phyloP scores from a whole-genome alignment of 2,329 filamentous ascomycete genomes.

The Fusarium sp. region DNA sequence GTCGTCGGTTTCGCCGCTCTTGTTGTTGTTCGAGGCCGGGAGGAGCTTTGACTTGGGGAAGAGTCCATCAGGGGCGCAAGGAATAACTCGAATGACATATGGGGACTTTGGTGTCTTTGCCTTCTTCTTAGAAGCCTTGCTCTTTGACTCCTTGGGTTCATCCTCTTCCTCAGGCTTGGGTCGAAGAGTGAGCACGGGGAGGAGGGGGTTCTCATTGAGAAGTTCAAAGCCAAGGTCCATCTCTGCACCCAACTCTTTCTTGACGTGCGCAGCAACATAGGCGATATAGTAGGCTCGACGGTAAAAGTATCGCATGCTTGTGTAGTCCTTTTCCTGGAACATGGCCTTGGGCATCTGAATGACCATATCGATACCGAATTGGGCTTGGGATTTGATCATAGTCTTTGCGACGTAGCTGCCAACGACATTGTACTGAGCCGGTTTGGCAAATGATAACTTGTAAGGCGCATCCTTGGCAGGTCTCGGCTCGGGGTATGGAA shows the following conservation, averaged over 20 bases:
- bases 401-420: slow-evolving; percentile 87
- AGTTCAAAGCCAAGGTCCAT: slow-evolving; percentile 73
- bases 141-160: slow-evolving; percentile 25
- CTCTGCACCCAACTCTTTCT: slow-evolving; percentile 64
- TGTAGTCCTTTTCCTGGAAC: slow-evolving; percentile 95
- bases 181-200: slow-evolving; percentile 72
- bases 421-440: slow-evolving; percentile 84
- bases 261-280: slow-evolving; percentile 79
- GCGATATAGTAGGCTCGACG: slow-evolving; percentile 93
- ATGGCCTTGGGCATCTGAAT: slow-evolving; percentile 84
- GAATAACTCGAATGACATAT: slow-evolving; percentile 80
- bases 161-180: slow-evolving; percentile 46
- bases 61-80: slow-evolving; percentile 74
- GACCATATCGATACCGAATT: slow-evolving; percentile 80
- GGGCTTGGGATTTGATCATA: slow-evolving; percentile 72
- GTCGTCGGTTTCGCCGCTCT: slow-evolving; percentile 62
- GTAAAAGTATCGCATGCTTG: slow-evolving; percentile 94
- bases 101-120: slow-evolving; percentile 50
- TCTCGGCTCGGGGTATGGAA: slow-evolving; percentile 87
- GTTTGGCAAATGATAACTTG: slow-evolving; percentile 82
- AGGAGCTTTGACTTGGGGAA: slow-evolving; percentile 80
- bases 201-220: slow-evolving; percentile 79
- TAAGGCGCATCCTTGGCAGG: slow-evolving; percentile 83
- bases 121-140: slow-evolving; percentile 42
- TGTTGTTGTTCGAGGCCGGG: slow-evolving; percentile 77